Conservation (phyloP, 2,329 filamentous ascomycete genomes). For the Fusarium siculi region DNA sequence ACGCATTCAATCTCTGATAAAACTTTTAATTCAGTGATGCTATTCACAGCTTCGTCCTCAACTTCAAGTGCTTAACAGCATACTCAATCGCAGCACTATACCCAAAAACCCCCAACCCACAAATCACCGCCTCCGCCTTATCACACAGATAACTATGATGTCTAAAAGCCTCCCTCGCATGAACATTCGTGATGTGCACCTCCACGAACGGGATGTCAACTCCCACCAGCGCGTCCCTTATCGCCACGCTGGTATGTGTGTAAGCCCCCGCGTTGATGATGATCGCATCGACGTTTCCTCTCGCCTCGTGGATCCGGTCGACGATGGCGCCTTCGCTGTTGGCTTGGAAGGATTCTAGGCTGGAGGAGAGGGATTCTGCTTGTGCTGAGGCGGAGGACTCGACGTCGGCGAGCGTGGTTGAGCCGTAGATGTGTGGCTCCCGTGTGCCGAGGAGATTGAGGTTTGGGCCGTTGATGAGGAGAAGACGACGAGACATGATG, state of each 20-base stretch:
- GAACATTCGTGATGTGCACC: conserved; percentile 80
- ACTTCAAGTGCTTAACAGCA: conserved; percentile 58
- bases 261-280: conserved; percentile 81
- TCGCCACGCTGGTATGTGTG: conserved; percentile 80
- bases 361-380: conserved; percentile 57
- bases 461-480: conserved; percentile 85
- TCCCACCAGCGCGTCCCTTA: conserved; percentile 78
- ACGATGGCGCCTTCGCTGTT: conserved; percentile 82
- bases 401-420: conserved; percentile 73
- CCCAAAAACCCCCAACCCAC: conserved; percentile 72
- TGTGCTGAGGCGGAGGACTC: conserved; percentile 60
- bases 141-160: conserved; percentile 79
- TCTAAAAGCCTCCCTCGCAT: conserved; percentile 75
- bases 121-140: conserved; percentile 79
- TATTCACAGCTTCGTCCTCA: conserved; percentile 43
- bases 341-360: conserved; percentile 73
- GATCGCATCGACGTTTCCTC: conserved; percentile 68
- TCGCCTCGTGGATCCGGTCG: conserved; percentile 77
- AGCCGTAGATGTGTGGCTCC: conserved; percentile 79
- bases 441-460: conserved; percentile 82
- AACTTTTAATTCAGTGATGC: not conserved
- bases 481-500: conserved; percentile 60
- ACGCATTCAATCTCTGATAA: not conserved
- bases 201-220: conserved; percentile 80
- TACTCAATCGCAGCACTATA: conserved; percentile 71